These are phyloP conservation scores for Hamigera avellanea DNA, from an alignment of 495 filamentous ascomycete genomes.

Conservation along the genomic window DNA sequence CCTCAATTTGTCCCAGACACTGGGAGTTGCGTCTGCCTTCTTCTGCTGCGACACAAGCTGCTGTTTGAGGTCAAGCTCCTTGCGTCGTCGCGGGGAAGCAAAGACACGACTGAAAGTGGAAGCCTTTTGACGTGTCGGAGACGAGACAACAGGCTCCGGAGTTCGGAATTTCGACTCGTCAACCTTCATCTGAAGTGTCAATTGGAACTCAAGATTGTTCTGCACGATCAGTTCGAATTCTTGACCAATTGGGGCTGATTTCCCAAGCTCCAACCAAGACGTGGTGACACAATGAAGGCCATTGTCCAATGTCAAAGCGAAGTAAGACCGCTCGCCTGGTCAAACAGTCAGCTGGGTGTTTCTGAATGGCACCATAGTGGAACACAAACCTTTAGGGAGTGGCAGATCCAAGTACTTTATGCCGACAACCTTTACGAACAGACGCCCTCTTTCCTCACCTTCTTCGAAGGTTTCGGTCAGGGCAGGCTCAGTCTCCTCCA, in stretches of 20 bases:
- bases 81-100: constrained; percentile 86
- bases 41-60: constrained; percentile 66
- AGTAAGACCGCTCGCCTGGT: constrained; percentile 77
- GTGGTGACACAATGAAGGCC: constrained; percentile 97
- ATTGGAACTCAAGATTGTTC: constrained; percentile 92
- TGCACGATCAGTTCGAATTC: constrained; percentile 97
- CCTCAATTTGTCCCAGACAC: constrained; percentile 72
- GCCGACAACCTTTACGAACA: constrained; percentile 95
- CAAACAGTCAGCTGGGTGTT: constrained; percentile 16
- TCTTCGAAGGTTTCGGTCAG: constrained; percentile 53
- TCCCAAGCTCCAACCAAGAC: constrained; percentile 85
- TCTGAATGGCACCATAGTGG: background rate
- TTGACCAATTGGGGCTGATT: constrained; percentile 89
- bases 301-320: constrained; percentile 91
- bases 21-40: constrained; percentile 53
- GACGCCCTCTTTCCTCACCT: constrained; percentile 74
- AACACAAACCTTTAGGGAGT: constrained; percentile 67
- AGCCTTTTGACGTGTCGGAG: constrained; percentile 55
- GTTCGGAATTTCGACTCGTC: constrained; percentile 51
- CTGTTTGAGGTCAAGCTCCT: constrained; percentile 75
- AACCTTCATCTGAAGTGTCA: constrained; percentile 90
- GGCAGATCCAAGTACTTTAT: constrained; percentile 92
- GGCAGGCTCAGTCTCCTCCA: constrained; percentile 48
- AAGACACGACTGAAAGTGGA: constrained; percentile 88
- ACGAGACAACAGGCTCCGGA: constrained; percentile 35